These are phyloP conservation scores for Lipomyces yamanashiensis DNA, from an alignment of 805 yeast species.

Conservation along the genomic window DNA sequence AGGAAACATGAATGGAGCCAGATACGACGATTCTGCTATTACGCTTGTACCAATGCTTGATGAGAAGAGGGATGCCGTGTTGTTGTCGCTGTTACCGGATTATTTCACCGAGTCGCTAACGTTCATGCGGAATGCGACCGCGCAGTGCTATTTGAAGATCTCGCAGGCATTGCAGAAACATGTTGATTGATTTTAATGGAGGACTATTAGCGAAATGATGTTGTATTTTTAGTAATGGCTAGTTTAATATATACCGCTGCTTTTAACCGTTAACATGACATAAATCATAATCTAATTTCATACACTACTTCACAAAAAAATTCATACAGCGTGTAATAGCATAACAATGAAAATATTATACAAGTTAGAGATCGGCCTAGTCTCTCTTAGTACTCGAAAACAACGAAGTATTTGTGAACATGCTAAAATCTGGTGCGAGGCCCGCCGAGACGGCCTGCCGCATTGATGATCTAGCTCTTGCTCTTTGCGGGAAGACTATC, in stretches of 20 bases:
- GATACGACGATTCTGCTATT: constrained; percentile 35
- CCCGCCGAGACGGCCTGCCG: constrained; percentile 28
- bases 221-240: background rate
- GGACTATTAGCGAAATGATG: background rate
- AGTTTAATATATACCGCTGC: background rate
- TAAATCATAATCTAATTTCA: background rate
- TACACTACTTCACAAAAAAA: background rate
- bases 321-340: background rate
- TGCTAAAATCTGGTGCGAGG: constrained; percentile 32
- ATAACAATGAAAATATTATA: constrained; percentile 4
- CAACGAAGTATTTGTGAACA: constrained; percentile 12
- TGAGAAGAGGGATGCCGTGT: constrained; percentile 33
- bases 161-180: constrained; percentile 39
- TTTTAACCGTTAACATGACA: background rate
- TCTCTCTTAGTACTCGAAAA: constrained; percentile 25
- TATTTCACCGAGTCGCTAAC: constrained; percentile 41
- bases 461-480: constrained; percentile 23
- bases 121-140: constrained; percentile 37
- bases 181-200: background rate
- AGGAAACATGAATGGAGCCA: constrained; percentile 7
- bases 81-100: constrained; percentile 38
- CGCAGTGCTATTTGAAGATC: constrained; percentile 41
- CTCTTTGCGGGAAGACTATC: constrained; percentile 38
- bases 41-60: constrained; percentile 40
- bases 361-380: background rate